Conservation (phyloP, 2,329 filamentous ascomycete species). For the Fusarium protoensiforme region DNA sequence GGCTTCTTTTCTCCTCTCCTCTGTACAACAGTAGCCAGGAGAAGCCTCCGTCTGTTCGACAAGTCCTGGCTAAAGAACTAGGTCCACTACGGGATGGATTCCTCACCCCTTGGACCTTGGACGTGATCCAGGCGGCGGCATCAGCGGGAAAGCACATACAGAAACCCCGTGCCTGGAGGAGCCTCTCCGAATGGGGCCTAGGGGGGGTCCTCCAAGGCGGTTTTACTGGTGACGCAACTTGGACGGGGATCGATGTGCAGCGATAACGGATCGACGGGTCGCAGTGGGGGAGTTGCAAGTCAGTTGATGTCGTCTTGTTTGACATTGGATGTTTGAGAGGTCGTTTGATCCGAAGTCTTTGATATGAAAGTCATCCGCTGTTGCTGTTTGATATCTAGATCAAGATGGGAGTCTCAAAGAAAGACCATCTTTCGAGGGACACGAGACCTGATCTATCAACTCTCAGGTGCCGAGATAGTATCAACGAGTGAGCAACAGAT, state of each 20-base stretch:
- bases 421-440: conserved; percentile 13
- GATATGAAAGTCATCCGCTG: conserved; percentile 17
- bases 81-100: conserved; percentile 2
- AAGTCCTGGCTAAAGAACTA: conserved; percentile 10
- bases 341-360: conserved; percentile 27
- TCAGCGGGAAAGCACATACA: conserved; percentile 14
- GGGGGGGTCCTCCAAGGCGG: conserved; percentile 10
- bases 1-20: conserved; percentile 4
- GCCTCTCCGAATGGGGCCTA: conserved; percentile 31
- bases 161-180: conserved; percentile 17
- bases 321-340: background rate
- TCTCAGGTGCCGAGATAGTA: conserved; percentile 1
- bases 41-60: background rate
- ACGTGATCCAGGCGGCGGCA: conserved; percentile 10
- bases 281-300: conserved; percentile 1
- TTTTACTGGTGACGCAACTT: conserved; percentile 31
- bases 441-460: conserved; percentile 23
- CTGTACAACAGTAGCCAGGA: conserved; percentile 7
- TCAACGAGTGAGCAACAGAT: background rate
- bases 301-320: conserved; percentile 27
- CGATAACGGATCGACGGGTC: conserved; percentile 17
- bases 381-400: conserved; percentile 1
- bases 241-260: background rate
- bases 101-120: background rate
- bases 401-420: conserved; percentile 15